Base-by-base conservation (phyloP, 345 rosid species). In the Gossypium sturtianum region DNA sequence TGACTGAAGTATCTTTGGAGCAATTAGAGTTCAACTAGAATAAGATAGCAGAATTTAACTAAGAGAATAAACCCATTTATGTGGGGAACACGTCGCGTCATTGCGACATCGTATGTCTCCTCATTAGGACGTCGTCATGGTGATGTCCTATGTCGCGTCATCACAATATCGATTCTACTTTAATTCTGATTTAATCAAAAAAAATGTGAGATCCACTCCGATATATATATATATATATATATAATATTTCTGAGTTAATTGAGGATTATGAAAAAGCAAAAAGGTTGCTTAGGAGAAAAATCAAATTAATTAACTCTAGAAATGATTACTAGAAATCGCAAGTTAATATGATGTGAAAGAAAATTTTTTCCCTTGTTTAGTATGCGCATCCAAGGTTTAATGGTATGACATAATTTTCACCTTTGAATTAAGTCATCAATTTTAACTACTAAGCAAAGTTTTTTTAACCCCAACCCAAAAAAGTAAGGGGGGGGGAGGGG, bases 121-220 rank as follows among this genome's bases (percentile, higher is more conserved):
- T 34, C 0, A 0, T 34, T 0, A 34, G 0, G 38, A 29, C 6
- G 3, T 0, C 38, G 38, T 4, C 38, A 34, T 0, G 38, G 38
- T 4, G 38, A 4, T 34, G 6, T 34, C 38, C 1, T 34, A 4
- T 34, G 1, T 34, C 38, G 0, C 38, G 0, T 34, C 6, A 3
- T 34, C 38, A 34, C 38, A 34, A 0, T 34, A 34, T 34, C 6
- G 1, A 34, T 0, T 34, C 6, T 4, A 27, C 34, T 27, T 27
- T 27, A 0, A 34, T 34, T 34, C 6, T 34, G 1, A 0, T 34
- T 34, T 34, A 1, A 34, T 1, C 0, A 23, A 34, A 29, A 34
- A 34, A 29, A 34, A 34, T 4, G 4, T 4, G 38, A 34, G 38
- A 34, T 34, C 0, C 4, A 34, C 38, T 34, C 38, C 6, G 0